Evolutionary conservation across 192 early-diverging fungal genomes (phyloP).

Genomic region (Linnemannia hyalina): DNA sequence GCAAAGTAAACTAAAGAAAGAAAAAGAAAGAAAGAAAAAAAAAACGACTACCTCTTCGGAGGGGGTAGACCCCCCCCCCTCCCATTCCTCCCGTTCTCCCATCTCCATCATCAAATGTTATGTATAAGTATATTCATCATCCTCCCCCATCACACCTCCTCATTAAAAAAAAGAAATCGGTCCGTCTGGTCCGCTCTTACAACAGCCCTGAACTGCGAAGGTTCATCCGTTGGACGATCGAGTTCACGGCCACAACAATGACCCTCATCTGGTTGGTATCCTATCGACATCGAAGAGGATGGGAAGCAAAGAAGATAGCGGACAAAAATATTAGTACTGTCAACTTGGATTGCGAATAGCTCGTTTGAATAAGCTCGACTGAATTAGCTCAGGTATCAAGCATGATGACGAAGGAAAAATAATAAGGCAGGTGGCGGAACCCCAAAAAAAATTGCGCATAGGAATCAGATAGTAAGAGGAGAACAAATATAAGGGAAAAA

Average conservation of each 20-base stretch:
- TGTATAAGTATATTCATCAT: background rate
- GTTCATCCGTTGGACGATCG: slow-evolving; percentile 62
- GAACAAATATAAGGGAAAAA: background rate
- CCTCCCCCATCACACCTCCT: background rate
- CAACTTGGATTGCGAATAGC: background rate
- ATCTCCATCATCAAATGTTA: background rate
- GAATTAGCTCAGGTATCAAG: background rate
- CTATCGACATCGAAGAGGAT: slow-evolving; percentile 14
- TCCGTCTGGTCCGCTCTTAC: slow-evolving; percentile 14
- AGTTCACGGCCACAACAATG: slow-evolving; percentile 63
- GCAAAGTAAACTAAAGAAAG: background rate
- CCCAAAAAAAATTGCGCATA: slow-evolving; percentile 7
- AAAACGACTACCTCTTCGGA: too few species aligned
- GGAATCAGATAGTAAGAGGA: background rate
- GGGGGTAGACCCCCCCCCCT: background rate
- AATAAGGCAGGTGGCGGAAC: background rate
- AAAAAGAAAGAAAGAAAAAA: background rate
- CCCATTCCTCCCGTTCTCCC: background rate
- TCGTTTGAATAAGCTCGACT: background rate
- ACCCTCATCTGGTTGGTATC: slow-evolving; percentile 66
- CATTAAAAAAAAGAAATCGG: background rate
- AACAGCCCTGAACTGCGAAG: slow-evolving; percentile 60
- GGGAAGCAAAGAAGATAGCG: background rate
- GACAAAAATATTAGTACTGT: slow-evolving; percentile 9
- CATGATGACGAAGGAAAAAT: background rate